Evolutionary conservation across 805 yeast genomes (phyloP), one percentile per base, ranked within the genome.

Genomic region (Vanderwaltozyma verrucispora): DNA sequence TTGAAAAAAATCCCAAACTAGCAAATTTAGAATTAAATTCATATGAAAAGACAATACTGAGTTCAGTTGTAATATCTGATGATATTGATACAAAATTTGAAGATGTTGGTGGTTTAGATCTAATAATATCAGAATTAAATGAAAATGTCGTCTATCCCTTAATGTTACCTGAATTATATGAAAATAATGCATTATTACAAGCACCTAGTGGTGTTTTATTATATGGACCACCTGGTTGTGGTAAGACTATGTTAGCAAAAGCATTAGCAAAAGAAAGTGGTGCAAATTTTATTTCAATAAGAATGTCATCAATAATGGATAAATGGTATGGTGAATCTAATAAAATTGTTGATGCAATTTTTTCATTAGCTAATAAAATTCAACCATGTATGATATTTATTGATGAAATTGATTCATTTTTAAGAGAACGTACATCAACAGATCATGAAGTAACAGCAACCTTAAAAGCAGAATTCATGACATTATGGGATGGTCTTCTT

Each of bases 291-390:
- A 72, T 89, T 35, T 86, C 88, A 50, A 81, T 89, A 36, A 72
- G 95, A 58, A 83, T 89, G 94, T 86, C 95, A 19, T 77, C 89
- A 2, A 76, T 89, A 14, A 83, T 88, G 89, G 96, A 92, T 62
- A 89, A 89, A 61, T 89, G 96, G 95, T 89, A 85, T 55, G 98
- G 98, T 13, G 97, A 89, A 61, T 77, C 89, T 21, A 89, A 92
- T 60, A 92, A 92, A 63, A 77, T 88, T 34, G 92, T 86, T 1
- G 94, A 88, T 47, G 97, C 96, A 1, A 75, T 89, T 26, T 89
- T 89, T 56, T 79, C 95, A 7, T 68, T 89, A 39, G 97, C 96
- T 4, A 69, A 74, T 42, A 89, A 92, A 54, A 69, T 89, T 30
- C 86, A 86, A 59, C 98, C 98, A 2, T 87, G 96, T 59, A 92